Conservation (phyloP, 2,329 filamentous ascomycete species). For the Paradendryphiella salina region DNA sequence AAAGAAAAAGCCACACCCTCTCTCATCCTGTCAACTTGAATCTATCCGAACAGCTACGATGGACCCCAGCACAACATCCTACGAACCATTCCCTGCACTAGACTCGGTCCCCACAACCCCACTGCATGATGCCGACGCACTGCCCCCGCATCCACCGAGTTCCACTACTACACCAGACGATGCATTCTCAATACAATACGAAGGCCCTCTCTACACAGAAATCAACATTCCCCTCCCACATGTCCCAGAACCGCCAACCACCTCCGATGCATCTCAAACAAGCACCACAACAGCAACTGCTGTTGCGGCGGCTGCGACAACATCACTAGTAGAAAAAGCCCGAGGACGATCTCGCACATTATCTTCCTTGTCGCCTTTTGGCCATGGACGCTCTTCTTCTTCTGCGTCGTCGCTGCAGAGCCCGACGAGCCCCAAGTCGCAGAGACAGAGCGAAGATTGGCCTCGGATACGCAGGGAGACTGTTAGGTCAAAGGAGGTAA, state of each 20-base stretch:
- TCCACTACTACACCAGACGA: not conserved
- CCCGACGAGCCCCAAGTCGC: not conserved
- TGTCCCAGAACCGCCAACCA: slow-evolving; percentile 15
- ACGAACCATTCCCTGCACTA: slow-evolving; percentile 1
- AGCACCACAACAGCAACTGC: not conserved
- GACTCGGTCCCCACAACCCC: slow-evolving; percentile 5
- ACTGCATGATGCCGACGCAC: slow-evolving; percentile 2
- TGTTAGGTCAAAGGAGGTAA: slow-evolving; percentile 26
- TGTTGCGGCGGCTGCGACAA: not conserved
- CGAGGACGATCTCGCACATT: slow-evolving; percentile 30
- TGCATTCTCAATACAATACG: slow-evolving; percentile 8
- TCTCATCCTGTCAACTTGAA: too few species aligned
- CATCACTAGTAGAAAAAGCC: not conserved
- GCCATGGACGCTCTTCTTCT: slow-evolving; percentile 25
- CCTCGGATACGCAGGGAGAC: slow-evolving; percentile 28
- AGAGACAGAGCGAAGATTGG: slow-evolving; percentile 17
- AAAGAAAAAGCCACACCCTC: too few species aligned
- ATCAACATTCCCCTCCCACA: slow-evolving; percentile 41
- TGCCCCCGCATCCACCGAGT: not conserved
- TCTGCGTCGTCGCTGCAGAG: slow-evolving; percentile 12
- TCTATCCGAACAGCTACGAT: too few species aligned
- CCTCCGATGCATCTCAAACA: slow-evolving; percentile 1
- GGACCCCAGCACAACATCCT: slow-evolving; percentile 1
- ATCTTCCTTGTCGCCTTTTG: slow-evolving; percentile 32
- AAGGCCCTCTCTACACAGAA: slow-evolving; percentile 40